Base-by-base conservation (phyloP, 192 early-diverging fungal species). In the Coemansia sp. region DNA sequence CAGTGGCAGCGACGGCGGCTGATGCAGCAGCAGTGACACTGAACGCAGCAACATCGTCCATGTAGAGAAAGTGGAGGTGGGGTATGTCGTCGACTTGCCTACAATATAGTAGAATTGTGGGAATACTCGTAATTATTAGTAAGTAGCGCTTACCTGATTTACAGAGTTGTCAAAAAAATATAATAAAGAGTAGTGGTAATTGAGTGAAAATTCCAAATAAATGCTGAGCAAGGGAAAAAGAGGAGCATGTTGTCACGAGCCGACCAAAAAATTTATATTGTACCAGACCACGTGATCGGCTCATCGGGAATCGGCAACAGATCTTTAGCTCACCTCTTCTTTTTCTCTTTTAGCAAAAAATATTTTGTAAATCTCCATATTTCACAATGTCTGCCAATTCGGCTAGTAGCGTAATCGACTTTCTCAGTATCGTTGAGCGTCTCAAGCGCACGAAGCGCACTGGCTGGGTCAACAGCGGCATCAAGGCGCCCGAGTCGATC, bases 381-480 rank as follows among this genome's bases (percentile, higher is more conserved):
- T 38, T 9, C 36, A 38, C 20, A 18, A 51, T 51, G 49, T 51
- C 49, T 51, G 20, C 3, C n/a, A 51, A 51, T 51, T 51, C 49
- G 13, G 76, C 84, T 15, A 70, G 79, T 77, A 80, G 70, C 80
- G 79, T 88, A 5, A 80, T 90, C 31, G 80, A 91, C 36, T 96
- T 96, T 82, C 80, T 96, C n/a, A 91, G 90, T 51, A 87, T 89
- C 42, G 88, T 93, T 33, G 92, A 93, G 65, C 89, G 90, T 18
- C 85, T 96, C n/a, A 96, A 96, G 92, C 86, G 86, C 69, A 98
- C 96, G 15, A 96, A 96, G 75, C 85, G 96, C 66, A 96, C 95
- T 18, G 96, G 96, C 33, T 98, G 96, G 96, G 57, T 98, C 52
- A 87, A 94, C 76, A 70, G 86, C 74, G 83, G 85, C 0, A 85